Percentiles rank a stretch among this genome's conserved stretches.
phyloP scores from a whole-genome alignment of 768 basidiomycete species.

The Xerocomus brunneocitrinus region DNA sequence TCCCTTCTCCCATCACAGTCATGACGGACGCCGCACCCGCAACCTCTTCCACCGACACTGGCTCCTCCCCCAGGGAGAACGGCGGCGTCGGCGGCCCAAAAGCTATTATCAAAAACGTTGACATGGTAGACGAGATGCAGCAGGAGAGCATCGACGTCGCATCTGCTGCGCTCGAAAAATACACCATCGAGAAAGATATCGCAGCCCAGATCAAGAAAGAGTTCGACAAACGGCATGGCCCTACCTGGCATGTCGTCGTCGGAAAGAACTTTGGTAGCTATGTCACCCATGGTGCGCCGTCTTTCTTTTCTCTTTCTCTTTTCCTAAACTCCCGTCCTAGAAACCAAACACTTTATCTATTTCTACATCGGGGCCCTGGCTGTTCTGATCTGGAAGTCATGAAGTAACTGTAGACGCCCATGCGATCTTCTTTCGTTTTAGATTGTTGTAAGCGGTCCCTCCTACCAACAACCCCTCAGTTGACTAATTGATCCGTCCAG shows the following conservation, averaged over 20 bases:
- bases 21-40: conserved; percentile 61
- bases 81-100: conserved; percentile 49
- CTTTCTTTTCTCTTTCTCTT: not conserved
- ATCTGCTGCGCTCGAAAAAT: conserved; percentile 80
- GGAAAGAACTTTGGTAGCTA: conserved; percentile 99
- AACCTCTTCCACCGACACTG: conserved; percentile 51
- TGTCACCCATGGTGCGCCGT: conserved; percentile 83
- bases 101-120: conserved; percentile 93
- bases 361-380: conserved; percentile 93
- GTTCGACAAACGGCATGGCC: conserved; percentile 87
- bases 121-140: conserved; percentile 97
- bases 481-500: conserved; percentile 4
- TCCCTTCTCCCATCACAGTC: conserved; percentile 9
- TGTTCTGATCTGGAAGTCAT: conserved; percentile 94
- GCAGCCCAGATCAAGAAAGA: conserved; percentile 98
- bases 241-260: conserved; percentile 98
- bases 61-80: conserved; percentile 38
- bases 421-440: conserved; percentile 11
- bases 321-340: conserved; percentile 37
- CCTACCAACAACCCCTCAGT: not conserved
- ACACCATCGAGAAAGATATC: conserved; percentile 96
- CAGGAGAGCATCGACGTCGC: conserved; percentile 90
- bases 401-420: conserved; percentile 19
- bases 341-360: conserved; percentile 99
- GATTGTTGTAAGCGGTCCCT: conserved; percentile 22